Conservation (phyloP, 2,329 filamentous ascomycete species). For the Orbilia oligospora region DNA sequence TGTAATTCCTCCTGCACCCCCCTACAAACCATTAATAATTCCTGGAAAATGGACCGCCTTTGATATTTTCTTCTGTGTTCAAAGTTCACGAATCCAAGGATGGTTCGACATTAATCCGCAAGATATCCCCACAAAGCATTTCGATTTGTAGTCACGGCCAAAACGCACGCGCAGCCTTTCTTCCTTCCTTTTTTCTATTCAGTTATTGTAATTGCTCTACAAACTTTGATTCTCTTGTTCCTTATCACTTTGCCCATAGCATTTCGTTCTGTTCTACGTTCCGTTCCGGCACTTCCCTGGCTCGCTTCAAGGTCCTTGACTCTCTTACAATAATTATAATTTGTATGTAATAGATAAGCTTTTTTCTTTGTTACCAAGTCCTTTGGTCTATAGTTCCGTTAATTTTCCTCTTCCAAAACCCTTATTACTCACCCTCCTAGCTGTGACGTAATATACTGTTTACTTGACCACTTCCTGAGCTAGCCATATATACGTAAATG, state of each 20-base stretch:
- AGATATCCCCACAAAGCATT: constrained; percentile 37
- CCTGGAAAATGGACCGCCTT: constrained; percentile 31
- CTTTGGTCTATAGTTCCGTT: too few relatives aligned
- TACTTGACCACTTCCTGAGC: too few relatives aligned
- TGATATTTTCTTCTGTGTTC: constrained; percentile 30
- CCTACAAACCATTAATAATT: constrained; percentile 37
- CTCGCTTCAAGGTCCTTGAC: constrained; percentile 22
- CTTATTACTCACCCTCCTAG: too few relatives aligned
- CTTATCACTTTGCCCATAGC: constrained; percentile 8
- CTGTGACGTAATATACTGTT: too few relatives aligned
- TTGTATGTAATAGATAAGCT: constrained; percentile 60
- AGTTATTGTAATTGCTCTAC: constrained; percentile 5
- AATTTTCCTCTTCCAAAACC: too few relatives aligned
- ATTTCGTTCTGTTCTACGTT: constrained; percentile 36
- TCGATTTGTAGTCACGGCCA: constrained; percentile 37
- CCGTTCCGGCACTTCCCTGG: constrained; percentile 26
- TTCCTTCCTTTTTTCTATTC: constrained; percentile 2
- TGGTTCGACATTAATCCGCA: constrained; percentile 27
- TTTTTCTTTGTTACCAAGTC: not conserved
- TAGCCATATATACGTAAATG: too few relatives aligned
- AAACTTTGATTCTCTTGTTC: constrained; percentile 12
- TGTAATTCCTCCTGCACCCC: constrained; percentile 13
- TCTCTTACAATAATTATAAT: constrained; percentile 38
- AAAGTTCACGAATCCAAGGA: constrained; percentile 42
- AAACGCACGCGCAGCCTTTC: constrained; percentile 13